phyloP scores from a whole-genome alignment of 2,329 filamentous ascomycete species.

The Microcyclospora tardicrescens region DNA sequence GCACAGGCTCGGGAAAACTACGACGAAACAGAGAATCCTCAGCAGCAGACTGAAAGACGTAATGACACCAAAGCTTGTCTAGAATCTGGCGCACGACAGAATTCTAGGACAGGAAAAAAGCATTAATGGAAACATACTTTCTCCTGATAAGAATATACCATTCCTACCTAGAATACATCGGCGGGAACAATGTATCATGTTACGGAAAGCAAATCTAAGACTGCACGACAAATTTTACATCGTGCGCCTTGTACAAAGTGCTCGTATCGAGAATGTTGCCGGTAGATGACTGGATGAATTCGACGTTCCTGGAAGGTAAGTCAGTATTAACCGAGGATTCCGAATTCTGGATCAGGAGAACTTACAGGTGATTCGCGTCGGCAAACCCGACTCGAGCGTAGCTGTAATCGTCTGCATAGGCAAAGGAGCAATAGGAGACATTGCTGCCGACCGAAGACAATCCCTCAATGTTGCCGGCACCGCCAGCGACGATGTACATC shows the following conservation, averaged over 20 bases:
- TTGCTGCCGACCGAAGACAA: constrained; percentile 31
- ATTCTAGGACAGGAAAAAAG: too few relatives aligned
- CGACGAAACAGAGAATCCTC: too few relatives aligned
- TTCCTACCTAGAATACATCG: too few relatives aligned
- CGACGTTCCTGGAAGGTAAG: constrained; percentile 22
- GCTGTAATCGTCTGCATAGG: constrained; percentile 40
- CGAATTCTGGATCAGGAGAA: too few relatives aligned
- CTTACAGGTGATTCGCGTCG: constrained; percentile 30
- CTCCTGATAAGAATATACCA: too few relatives aligned
- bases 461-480: constrained; percentile 45
- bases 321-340: too few relatives aligned
- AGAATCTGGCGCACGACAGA: too few relatives aligned
- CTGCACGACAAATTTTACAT: constrained; percentile 9
- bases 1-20: too few relatives aligned
- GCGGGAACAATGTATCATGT: too few relatives aligned
- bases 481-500: constrained; percentile 45
- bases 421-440: constrained; percentile 34
- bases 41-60: too few relatives aligned
- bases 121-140: too few relatives aligned
- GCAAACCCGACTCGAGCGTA: constrained; percentile 38
- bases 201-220: not conserved
- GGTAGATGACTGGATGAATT: constrained; percentile 39
- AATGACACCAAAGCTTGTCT: too few relatives aligned
- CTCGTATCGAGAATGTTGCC: constrained; percentile 17
- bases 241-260: constrained; percentile 12